Evolutionary conservation across 2,329 filamentous ascomycete species (phyloP).

Genomic region (Fusarium austroafricanum): DNA sequence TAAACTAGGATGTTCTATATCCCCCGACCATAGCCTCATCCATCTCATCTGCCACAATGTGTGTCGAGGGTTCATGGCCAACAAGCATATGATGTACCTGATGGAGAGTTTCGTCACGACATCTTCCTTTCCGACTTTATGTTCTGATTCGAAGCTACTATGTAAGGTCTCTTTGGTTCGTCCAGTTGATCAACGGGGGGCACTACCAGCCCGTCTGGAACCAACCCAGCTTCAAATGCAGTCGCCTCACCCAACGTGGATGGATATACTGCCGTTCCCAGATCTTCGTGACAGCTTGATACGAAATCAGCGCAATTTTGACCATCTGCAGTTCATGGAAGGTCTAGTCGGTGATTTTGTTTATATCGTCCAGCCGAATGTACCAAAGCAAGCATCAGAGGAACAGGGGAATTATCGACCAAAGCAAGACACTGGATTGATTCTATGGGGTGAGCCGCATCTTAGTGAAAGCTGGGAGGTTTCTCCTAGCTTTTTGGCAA

Average conservation of each 20-base stretch:
- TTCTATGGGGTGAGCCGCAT: slow-evolving; percentile 29
- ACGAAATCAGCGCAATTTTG: slow-evolving; percentile 7
- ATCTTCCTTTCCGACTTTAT: background rate
- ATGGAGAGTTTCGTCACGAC: slow-evolving; percentile 1
- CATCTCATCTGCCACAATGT: slow-evolving; percentile 31
- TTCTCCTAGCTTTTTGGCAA: slow-evolving; percentile 1
- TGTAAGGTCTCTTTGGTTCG: slow-evolving; percentile 9
- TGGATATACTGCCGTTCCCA: slow-evolving; percentile 28
- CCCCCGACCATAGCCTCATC: slow-evolving; percentile 20
- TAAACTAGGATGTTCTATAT: background rate
- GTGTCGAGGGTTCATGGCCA: slow-evolving; percentile 18
- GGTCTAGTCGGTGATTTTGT: slow-evolving; percentile 18
- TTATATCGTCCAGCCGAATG: background rate
- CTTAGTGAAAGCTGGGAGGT: slow-evolving; percentile 25
- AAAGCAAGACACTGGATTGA: background rate
- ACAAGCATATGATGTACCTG: slow-evolving; percentile 12
- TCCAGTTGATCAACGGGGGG: background rate
- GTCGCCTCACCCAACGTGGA: slow-evolving; percentile 26
- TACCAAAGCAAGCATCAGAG: background rate
- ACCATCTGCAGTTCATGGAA: slow-evolving; percentile 21
- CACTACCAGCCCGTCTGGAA: slow-evolving; percentile 13
- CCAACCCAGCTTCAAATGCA: slow-evolving; percentile 39
- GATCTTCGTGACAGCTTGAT: slow-evolving; percentile 32
- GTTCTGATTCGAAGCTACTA: background rate
- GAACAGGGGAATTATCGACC: background rate